Percentiles rank a stretch among this genome's conserved stretches.
These are phyloP conservation scores for Penicillium pulvis DNA, from an alignment of 495 filamentous ascomycete genomes.

Conservation along the genomic window DNA sequence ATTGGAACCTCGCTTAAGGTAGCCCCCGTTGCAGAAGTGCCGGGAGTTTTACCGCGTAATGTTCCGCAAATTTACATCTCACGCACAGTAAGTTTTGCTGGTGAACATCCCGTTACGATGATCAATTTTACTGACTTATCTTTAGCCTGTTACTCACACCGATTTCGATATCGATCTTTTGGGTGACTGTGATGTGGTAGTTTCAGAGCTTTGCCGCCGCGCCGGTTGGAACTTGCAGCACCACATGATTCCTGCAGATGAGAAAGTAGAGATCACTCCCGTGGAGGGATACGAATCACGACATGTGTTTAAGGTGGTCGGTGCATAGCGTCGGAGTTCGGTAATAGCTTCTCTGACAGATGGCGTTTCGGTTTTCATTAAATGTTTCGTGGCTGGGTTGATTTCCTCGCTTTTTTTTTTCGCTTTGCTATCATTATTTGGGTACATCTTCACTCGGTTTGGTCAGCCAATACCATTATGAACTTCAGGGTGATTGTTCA, in stretches of 20 bases:
- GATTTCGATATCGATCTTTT: conserved; percentile 95
- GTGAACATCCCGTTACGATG: not conserved
- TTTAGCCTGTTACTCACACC: conserved; percentile 76
- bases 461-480: not conserved
- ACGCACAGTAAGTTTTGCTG: conserved; percentile 59
- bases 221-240: conserved; percentile 89
- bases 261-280: conserved; percentile 57
- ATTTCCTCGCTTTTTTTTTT: not conserved
- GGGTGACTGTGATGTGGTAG: conserved; percentile 90
- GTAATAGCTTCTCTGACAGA: conserved; percentile 30
- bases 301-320: conserved; percentile 59
- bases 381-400: not conserved
- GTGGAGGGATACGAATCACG: conserved; percentile 67
- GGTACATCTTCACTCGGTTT: not conserved
- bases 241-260: conserved; percentile 74
- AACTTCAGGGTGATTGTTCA: not conserved
- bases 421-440: not conserved
- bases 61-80: conserved; percentile 96
- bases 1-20: conserved; percentile 98
- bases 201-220: conserved; percentile 82
- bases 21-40: conserved; percentile 89
- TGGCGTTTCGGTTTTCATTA: conserved; percentile 27
- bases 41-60: conserved; percentile 70
- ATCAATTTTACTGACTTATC: conserved; percentile 12
- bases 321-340: conserved; percentile 48